Evolutionary conservation across 306 rosid genomes (phyloP).

Genomic region (Spatholobus suberectus): DNA sequence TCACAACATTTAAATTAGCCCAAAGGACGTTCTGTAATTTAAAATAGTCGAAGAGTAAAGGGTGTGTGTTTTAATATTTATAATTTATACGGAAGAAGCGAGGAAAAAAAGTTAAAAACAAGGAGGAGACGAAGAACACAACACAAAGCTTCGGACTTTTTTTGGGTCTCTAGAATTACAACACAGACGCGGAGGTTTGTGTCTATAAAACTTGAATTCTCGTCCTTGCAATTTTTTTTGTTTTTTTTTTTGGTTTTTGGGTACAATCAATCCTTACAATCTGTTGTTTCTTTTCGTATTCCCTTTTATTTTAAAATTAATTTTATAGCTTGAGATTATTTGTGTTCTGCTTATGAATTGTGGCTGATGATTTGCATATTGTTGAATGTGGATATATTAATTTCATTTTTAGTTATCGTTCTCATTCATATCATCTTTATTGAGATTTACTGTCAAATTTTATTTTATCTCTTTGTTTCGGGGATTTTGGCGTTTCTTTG

Average conservation of each 20-base stretch:
- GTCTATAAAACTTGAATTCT: neutral
- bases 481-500: neutral
- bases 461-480: neutral
- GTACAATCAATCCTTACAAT: neutral
- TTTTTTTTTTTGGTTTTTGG: no score
- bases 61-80: neutral
- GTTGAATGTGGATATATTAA: neutral
- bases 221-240: neutral
- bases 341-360: constrained; percentile 3
- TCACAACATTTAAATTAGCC: neutral
- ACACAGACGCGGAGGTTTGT: constrained; percentile 33
- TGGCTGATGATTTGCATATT: neutral
- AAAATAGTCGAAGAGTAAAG: neutral
- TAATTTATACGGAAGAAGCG: neutral
- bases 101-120: neutral
- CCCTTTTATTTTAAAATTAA: neutral
- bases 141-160: constrained; percentile 11
- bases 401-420: neutral
- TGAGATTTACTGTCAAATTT: neutral
- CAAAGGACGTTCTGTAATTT: neutral
- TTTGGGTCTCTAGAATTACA: constrained; percentile 15
- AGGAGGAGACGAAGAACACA: neutral
- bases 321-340: neutral
- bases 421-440: neutral
- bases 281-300: neutral